Evolutionary conservation across 2,329 filamentous ascomycete species (phyloP).

Genomic region (Colletotrichum sidae): DNA sequence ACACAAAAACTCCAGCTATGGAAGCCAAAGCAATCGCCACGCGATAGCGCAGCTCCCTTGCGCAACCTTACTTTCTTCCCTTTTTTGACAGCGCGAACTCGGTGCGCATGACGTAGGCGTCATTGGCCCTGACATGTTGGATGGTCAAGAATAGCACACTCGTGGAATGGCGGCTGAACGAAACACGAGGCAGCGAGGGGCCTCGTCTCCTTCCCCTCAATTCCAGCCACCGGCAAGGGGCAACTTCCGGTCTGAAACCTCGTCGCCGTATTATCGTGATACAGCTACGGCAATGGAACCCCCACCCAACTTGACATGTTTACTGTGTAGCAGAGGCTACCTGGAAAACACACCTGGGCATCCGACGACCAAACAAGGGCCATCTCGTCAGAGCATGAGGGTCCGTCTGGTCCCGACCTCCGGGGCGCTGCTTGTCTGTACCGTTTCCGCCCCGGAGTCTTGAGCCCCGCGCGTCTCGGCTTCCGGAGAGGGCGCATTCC

Average conservation of each 20-base stretch:
- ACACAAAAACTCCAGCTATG: background rate
- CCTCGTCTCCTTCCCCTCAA: background rate
- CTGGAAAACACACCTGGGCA: too few species aligned
- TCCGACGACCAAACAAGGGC: too few species aligned
- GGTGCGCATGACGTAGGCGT: background rate
- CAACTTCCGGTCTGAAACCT: constrained; percentile 31
- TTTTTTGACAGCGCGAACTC: background rate
- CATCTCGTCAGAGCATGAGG: too few species aligned
- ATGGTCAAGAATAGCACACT: background rate
- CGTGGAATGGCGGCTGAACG: background rate
- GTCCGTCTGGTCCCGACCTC: too few species aligned
- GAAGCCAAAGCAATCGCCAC: background rate
- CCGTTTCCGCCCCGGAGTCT: too few species aligned
- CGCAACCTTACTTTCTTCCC: constrained; percentile 1
- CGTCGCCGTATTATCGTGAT: constrained; percentile 32
- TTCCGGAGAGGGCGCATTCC: too few species aligned
- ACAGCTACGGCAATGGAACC: constrained; percentile 11
- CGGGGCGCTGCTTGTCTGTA: too few species aligned
- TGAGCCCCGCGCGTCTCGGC: too few species aligned
- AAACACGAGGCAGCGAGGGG: background rate
- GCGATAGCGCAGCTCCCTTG: constrained; percentile 16
- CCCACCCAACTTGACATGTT: too few species aligned
- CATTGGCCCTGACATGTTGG: too few species aligned
- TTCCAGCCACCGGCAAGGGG: constrained; percentile 19
- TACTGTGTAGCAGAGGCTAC: too few species aligned